These are phyloP conservation scores for Corylus americana DNA, from an alignment of 306 rosid species.

Conservation along the genomic window DNA sequence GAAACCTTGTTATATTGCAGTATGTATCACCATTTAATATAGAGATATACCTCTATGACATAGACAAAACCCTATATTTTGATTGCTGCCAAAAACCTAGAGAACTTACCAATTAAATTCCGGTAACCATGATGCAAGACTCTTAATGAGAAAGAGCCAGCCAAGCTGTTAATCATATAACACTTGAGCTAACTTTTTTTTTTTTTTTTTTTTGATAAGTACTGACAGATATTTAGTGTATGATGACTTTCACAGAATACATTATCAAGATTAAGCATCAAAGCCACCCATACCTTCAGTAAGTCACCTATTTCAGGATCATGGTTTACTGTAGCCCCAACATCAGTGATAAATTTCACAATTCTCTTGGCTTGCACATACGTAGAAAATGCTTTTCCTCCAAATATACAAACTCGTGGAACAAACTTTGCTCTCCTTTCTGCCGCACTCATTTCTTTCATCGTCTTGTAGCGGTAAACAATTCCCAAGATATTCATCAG, in stretches of 20 bases:
- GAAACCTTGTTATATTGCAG: not conserved
- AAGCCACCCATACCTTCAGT: conserved; percentile 63
- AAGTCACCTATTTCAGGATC: conserved; percentile 97
- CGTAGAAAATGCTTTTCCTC: conserved; percentile 96
- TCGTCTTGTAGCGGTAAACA: conserved; percentile 92
- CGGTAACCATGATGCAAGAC: not conserved
- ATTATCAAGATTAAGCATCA: conserved; percentile 19
- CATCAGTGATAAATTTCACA: conserved; percentile 95
- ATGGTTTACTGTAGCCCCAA: conserved; percentile 74
- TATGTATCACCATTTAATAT: not conserved
- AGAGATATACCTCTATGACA: not conserved
- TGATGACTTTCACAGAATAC: conserved; percentile 9
- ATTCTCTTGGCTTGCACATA: conserved; percentile 97
- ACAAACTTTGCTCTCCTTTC: conserved; percentile 70
- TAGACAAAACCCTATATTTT: not conserved
- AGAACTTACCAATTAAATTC: not conserved
- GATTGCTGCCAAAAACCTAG: not conserved
- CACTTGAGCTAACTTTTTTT: not conserved
- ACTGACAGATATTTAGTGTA: not conserved
- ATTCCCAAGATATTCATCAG: conserved; percentile 85
- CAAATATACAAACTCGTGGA: conserved; percentile 97
- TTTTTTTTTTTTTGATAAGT: not conserved
- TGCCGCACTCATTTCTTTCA: conserved; percentile 85
- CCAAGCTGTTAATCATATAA: conserved; percentile 3
- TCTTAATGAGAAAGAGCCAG: not conserved